Evolutionary conservation across 1,284 basidiomycete genomes (phyloP).

Genomic region (Microbotryum violaceum): DNA sequence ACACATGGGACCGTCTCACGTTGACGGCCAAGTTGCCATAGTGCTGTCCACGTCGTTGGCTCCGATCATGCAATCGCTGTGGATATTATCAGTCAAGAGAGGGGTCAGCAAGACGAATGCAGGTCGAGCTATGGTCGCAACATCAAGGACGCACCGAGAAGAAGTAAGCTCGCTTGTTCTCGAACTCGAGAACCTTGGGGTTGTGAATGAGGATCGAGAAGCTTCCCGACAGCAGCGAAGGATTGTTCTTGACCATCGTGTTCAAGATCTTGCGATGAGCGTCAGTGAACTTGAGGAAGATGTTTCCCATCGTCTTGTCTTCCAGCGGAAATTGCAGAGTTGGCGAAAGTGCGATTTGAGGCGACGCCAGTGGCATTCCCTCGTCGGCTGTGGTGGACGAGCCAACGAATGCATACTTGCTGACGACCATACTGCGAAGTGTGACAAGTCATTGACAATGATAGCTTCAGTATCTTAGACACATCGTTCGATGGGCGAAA

Average conservation of each 20-base stretch:
- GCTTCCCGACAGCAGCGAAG: constrained; percentile 93
- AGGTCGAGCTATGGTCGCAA: not conserved
- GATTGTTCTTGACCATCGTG: constrained; percentile 92
- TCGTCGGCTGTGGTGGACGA: constrained; percentile 45
- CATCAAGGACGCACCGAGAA: constrained; percentile 20
- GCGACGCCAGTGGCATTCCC: constrained; percentile 39
- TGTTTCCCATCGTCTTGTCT: constrained; percentile 57
- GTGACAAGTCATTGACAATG: not conserved
- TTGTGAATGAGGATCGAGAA: constrained; percentile 96
- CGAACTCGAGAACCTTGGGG: constrained; percentile 94
- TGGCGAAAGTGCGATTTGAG: constrained; percentile 3
- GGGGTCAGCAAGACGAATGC: not conserved
- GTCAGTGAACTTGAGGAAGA: constrained; percentile 91
- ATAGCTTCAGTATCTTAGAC: not conserved
- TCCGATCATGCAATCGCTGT: constrained; percentile 86
- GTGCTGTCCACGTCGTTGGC: constrained; percentile 62
- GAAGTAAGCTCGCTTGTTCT: constrained; percentile 99
- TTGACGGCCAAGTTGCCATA: constrained; percentile 81
- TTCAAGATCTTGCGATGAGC: constrained; percentile 80
- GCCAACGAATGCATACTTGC: constrained; percentile 11
- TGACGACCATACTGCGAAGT: constrained; percentile 18
- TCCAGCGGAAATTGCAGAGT: constrained; percentile 20
- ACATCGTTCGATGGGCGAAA: not conserved
- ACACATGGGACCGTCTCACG: constrained; percentile 61
- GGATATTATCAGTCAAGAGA: constrained; percentile 39